A percentile compares a stretch with the other conserved stretches of the same genome.
Evolutionary conservation across 2,329 filamentous ascomycete species (phyloP).

Genomic region (Xylariomycetidae sp.): DNA sequence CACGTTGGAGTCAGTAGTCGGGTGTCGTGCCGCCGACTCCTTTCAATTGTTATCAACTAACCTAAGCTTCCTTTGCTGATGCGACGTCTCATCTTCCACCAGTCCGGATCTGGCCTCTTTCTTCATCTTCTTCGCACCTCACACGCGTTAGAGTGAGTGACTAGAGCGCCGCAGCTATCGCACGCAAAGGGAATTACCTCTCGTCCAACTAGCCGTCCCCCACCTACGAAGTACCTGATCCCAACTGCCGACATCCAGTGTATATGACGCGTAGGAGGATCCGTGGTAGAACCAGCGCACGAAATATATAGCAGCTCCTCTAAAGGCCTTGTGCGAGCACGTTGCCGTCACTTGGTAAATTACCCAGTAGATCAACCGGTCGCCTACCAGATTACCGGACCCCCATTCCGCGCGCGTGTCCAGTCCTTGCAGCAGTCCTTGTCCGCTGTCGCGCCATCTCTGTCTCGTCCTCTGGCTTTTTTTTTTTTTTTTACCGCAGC

Average conservation of each 20-base stretch:
- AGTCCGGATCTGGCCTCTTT: too few species aligned
- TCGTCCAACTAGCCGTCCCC: neutral
- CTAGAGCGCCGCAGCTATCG: too few species aligned
- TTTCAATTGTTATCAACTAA: too few species aligned
- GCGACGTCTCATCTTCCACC: constrained; percentile 1
- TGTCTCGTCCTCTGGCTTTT: too few species aligned
- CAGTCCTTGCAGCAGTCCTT: too few species aligned
- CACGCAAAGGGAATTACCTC: neutral
- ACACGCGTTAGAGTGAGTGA: constrained; percentile 1
- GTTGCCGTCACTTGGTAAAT: too few species aligned
- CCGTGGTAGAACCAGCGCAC: constrained; percentile 15
- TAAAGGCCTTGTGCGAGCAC: too few species aligned
- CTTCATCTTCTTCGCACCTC: too few species aligned
- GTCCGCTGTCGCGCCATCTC: too few species aligned
- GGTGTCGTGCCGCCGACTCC: too few species aligned
- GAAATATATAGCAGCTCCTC: too few species aligned
- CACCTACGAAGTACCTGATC: constrained; percentile 1
- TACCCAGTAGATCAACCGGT: constrained; percentile 21
- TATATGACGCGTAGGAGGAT: constrained; percentile 15
- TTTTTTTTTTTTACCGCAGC: constrained; percentile 7
- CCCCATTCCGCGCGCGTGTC: constrained; percentile 20
- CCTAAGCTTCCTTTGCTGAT: constrained; percentile 2
- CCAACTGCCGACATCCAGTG: constrained; percentile 18
- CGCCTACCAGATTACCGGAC: constrained; percentile 16
- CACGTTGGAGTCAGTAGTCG: too few species aligned